These are phyloP conservation scores for Colletotrichum sidae DNA, from an alignment of 2,329 filamentous ascomycete species.

Conservation along the genomic window DNA sequence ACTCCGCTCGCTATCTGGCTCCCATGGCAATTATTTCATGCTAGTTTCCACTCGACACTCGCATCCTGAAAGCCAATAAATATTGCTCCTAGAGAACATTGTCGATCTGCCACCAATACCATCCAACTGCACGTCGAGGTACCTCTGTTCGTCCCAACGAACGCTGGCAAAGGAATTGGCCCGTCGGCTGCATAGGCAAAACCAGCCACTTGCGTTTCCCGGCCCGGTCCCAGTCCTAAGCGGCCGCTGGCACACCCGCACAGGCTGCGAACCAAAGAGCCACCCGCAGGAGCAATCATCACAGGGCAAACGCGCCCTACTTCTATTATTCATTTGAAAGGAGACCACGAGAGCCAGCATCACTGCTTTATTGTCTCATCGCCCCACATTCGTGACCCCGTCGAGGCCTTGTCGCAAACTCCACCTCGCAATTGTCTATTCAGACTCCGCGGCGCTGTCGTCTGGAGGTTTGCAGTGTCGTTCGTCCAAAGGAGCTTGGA, in stretches of 20 bases:
- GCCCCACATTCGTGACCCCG: constrained; percentile 17
- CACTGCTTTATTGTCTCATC: constrained; percentile 28
- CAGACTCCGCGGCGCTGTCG: constrained; percentile 12
- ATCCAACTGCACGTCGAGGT: constrained; percentile 18
- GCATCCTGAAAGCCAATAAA: too few species aligned
- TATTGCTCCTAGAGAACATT: too few species aligned
- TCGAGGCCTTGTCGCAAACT: constrained; percentile 12
- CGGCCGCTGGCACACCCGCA: constrained; percentile 38
- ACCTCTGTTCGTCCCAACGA: constrained; percentile 32
- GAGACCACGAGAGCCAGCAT: constrained; percentile 30
- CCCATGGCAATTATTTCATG: not conserved
- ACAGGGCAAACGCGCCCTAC: constrained; percentile 34
- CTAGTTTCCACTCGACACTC: not conserved
- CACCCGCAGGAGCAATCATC: constrained; percentile 22
- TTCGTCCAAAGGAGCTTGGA: not conserved
- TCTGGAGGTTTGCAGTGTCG: not conserved
- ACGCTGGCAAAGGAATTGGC: constrained; percentile 19
- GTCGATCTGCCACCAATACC: constrained; percentile 5
- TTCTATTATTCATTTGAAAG: not conserved
- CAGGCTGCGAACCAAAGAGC: constrained; percentile 19
- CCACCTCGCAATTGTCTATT: constrained; percentile 12
- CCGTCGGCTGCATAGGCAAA: constrained; percentile 30
- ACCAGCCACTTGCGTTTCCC: constrained; percentile 37
- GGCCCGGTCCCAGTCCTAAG: constrained; percentile 41
- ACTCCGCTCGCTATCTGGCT: too few species aligned